Conservation (phyloP, 208 protist genomes). For the Leishmania turanica region DNA sequence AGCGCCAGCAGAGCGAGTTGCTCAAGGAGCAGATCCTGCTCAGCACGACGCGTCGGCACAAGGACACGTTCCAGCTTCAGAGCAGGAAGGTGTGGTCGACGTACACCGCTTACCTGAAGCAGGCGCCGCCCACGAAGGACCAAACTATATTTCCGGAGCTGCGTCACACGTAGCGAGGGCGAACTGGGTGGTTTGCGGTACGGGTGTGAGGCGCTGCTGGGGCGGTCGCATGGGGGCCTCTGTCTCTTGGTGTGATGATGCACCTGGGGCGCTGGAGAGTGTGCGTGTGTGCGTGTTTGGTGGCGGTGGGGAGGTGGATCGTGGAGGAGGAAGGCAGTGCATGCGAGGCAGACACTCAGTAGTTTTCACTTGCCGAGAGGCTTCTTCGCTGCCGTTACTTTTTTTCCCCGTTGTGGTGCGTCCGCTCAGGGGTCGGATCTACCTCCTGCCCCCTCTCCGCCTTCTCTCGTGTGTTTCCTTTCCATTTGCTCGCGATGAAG, state of each 20-base stretch:
- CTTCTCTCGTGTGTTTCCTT: not conserved
- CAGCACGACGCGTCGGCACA: constrained; percentile 59
- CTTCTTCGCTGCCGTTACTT: not conserved
- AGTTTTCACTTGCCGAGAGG: not conserved
- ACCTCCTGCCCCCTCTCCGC: not conserved
- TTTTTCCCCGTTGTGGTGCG: not conserved
- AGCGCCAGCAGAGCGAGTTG: constrained; percentile 65
- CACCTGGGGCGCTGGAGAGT: not conserved
- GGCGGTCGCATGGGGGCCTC: not conserved
- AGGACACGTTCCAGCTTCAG: constrained; percentile 61
- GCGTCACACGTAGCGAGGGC: constrained; percentile 8
- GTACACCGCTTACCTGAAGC: constrained; percentile 76
- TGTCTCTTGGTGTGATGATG: not conserved
- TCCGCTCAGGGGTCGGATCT: not conserved
- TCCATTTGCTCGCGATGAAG: not conserved
- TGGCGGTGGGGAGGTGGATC: not conserved
- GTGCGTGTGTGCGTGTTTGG: not conserved
- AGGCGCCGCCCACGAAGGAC: constrained; percentile 64
- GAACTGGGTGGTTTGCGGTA: not conserved
- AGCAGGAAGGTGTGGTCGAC: constrained; percentile 65
- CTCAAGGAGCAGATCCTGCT: constrained; percentile 78
- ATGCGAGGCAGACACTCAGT: not conserved
- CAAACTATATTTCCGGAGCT: constrained; percentile 71
- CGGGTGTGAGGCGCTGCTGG: not conserved
- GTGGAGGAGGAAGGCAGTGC: not conserved